phyloP scores from a whole-genome alignment of 2,329 filamentous ascomycete species.

The Fusarium sp. region DNA sequence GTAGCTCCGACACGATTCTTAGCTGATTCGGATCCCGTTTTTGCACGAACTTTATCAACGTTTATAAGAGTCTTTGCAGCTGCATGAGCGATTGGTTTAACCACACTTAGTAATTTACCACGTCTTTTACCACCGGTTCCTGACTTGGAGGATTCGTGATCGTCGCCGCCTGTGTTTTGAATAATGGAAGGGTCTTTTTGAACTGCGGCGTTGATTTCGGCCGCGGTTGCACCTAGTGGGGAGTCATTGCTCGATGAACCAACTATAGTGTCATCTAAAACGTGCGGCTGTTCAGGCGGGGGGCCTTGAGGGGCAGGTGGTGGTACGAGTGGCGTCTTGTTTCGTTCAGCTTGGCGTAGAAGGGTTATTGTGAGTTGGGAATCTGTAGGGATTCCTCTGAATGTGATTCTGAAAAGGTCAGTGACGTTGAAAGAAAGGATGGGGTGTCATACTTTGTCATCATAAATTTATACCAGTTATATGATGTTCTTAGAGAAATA shows the following conservation, averaged over 20 bases:
- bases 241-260: constrained; percentile 51
- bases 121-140: constrained; percentile 54
- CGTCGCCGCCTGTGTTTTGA: constrained; percentile 45
- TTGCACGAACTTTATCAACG: constrained; percentile 76
- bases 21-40: constrained; percentile 65
- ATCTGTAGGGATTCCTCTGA: constrained; percentile 84
- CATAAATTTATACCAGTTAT: background rate
- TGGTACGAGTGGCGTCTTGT: constrained; percentile 77
- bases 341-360: constrained; percentile 80
- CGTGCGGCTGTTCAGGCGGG: background rate
- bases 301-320: constrained; percentile 36
- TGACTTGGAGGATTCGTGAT: constrained; percentile 63
- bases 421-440: constrained; percentile 43
- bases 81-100: constrained; percentile 75
- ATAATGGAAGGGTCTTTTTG: constrained; percentile 52
- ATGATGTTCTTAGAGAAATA: background rate
- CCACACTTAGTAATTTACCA: constrained; percentile 64
- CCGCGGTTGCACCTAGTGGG: constrained; percentile 45
- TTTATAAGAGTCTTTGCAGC: constrained; percentile 76
- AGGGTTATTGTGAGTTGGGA: constrained; percentile 82
- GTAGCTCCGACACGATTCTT: constrained; percentile 67
- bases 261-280: constrained; percentile 47
- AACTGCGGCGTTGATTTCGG: constrained; percentile 72
- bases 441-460: constrained; percentile 68
- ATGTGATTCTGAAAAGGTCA: constrained; percentile 73